phyloP scores from a whole-genome alignment of 192 early-diverging fungal genomes.

The Pilaira anomala region DNA sequence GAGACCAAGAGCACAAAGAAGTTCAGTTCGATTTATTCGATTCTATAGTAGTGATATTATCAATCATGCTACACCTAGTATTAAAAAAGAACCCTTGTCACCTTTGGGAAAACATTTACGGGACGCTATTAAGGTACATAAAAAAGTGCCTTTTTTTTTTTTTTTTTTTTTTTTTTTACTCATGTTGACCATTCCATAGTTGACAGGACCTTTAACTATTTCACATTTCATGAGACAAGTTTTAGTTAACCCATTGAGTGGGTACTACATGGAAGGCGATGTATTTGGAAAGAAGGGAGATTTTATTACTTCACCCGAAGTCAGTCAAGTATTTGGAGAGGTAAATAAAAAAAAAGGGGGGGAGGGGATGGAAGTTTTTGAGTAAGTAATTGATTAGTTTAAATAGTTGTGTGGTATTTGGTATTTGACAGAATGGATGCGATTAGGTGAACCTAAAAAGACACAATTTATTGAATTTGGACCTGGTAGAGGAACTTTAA shows the following conservation, averaged over 20 bases:
- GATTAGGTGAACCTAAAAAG: slow-evolving; percentile 56
- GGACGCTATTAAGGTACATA: slow-evolving; percentile 14
- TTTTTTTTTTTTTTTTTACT: too few relatives aligned
- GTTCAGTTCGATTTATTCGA: not conserved
- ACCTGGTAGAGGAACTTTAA: slow-evolving; percentile 92
- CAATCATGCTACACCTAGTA: not conserved
- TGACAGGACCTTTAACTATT: slow-evolving; percentile 72
- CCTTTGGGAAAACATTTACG: slow-evolving; percentile 16
- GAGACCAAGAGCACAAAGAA: not conserved
- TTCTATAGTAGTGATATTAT: not conserved
- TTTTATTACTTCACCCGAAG: slow-evolving; percentile 96
- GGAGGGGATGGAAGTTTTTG: not conserved
- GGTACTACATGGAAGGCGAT: slow-evolving; percentile 92
- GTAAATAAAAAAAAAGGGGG: slow-evolving; percentile 30
- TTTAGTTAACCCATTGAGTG: slow-evolving; percentile 81
- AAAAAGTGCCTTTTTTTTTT: too few relatives aligned
- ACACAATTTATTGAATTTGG: slow-evolving; percentile 77
- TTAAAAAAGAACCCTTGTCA: slow-evolving; percentile 10
- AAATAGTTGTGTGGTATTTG: slow-evolving; percentile 77
- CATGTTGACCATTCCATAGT: slow-evolving; percentile 27
- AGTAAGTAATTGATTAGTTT: not conserved
- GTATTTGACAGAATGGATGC: slow-evolving; percentile 82
- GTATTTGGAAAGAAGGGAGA: slow-evolving; percentile 90
- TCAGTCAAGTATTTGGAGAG: slow-evolving; percentile 98
- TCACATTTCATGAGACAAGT: slow-evolving; percentile 88